A percentile compares a stretch with the other conserved stretches of the same genome.
phyloP scores from a whole-genome alignment of 306 rosid species.

The Quercus aquifolioides region DNA sequence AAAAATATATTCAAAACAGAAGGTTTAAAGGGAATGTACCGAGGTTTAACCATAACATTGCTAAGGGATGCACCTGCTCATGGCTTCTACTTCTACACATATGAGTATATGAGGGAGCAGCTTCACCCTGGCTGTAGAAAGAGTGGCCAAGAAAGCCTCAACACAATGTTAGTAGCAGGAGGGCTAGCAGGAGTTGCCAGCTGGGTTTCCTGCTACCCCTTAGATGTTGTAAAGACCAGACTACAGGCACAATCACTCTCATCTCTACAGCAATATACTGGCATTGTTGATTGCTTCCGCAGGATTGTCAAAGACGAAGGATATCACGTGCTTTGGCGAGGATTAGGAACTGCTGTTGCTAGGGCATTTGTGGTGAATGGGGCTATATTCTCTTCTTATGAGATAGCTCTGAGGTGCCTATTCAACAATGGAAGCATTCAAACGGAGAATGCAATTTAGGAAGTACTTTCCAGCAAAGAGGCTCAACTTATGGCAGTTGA shows the following conservation, averaged over 20 bases:
- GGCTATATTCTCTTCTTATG: constrained; percentile 77
- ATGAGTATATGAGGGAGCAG: constrained; percentile 65
- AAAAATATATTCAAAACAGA: constrained; percentile 56
- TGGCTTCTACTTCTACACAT: constrained; percentile 74
- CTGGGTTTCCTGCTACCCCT: constrained; percentile 75
- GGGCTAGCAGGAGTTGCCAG: constrained; percentile 88
- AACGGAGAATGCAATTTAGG: constrained; percentile 37
- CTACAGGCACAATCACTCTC: constrained; percentile 58
- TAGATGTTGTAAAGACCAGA: constrained; percentile 79
- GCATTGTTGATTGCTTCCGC: constrained; percentile 60
- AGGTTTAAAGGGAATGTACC: constrained; percentile 56
- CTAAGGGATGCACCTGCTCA: constrained; percentile 71
- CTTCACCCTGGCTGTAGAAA: constrained; percentile 83
- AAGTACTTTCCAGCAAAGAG: background rate
- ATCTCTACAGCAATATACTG: constrained; percentile 44
- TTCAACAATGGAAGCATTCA: constrained; percentile 40
- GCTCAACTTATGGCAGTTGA: background rate
- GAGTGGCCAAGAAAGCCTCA: constrained; percentile 49
- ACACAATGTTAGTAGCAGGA: constrained; percentile 69
- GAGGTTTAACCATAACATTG: constrained; percentile 66
- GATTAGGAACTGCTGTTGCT: constrained; percentile 73
- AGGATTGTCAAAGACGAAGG: constrained; percentile 71
- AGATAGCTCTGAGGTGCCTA: constrained; percentile 58
- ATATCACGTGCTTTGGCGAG: constrained; percentile 55
- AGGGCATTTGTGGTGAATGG: constrained; percentile 90